These are phyloP conservation scores for Achlya hypogyna DNA, from an alignment of 352 stramenopile genomes.

Conservation along the genomic window DNA sequence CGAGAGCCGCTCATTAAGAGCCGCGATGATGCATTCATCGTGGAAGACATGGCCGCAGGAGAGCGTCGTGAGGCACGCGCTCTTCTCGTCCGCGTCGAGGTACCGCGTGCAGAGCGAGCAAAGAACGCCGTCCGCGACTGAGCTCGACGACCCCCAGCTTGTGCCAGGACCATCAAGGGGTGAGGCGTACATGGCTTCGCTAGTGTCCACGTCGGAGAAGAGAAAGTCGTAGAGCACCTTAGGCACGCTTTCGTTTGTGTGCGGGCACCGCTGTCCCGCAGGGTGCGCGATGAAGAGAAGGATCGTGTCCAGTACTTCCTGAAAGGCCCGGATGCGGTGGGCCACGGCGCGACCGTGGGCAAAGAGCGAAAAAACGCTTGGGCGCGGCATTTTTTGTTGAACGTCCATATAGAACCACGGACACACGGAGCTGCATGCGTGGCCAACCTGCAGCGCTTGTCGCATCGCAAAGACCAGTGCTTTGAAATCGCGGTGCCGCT, in stretches of 20 bases:
- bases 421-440: slow-evolving; percentile 7
- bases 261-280: neutral
- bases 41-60: slow-evolving; percentile 55
- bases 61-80: slow-evolving; percentile 51
- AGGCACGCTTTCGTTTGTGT: neutral
- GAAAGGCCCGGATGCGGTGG: neutral
- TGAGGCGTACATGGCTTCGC: no score
- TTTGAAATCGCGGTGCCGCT: slow-evolving; percentile 1
- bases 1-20: slow-evolving; percentile 54
- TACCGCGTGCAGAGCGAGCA: neutral
- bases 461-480: neutral
- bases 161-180: neutral
- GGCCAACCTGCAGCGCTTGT: neutral
- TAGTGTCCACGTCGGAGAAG: neutral
- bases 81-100: neutral
- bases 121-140: neutral
- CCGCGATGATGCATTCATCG: slow-evolving; percentile 69
- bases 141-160: slow-evolving; percentile 1
- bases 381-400: neutral
- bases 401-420: slow-evolving; percentile 15
- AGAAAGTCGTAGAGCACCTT: slow-evolving; percentile 3
- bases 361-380: neutral
- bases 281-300: slow-evolving; percentile 2
- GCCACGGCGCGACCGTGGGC: slow-evolving; percentile 4
- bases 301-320: neutral